Conservation (phyloP, 2,329 filamentous ascomycete genomes). For the Phialocephala subalpina region DNA sequence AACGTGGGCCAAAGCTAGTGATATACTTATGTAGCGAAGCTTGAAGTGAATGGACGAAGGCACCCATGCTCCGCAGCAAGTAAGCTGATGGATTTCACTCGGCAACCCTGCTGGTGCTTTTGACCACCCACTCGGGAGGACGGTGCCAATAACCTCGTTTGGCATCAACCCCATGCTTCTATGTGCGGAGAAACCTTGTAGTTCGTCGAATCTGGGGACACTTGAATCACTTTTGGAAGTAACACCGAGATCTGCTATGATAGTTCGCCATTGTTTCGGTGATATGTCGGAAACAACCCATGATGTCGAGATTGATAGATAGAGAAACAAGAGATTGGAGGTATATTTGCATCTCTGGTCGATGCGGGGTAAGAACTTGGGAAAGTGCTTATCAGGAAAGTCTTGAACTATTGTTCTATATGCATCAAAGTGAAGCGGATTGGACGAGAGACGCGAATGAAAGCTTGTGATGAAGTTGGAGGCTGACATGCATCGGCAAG, state of each 20-base stretch:
- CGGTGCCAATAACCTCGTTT: not conserved
- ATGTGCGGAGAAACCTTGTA: slow-evolving; percentile 12
- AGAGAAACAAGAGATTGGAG: not conserved
- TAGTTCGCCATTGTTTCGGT: slow-evolving; percentile 1
- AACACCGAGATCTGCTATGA: not conserved
- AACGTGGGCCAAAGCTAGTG: not conserved
- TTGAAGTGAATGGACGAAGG: not conserved
- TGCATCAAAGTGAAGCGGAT: not conserved
- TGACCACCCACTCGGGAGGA: not conserved
- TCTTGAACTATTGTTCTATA: not conserved
- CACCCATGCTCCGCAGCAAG: not conserved
- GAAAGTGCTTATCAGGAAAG: slow-evolving; percentile 1
- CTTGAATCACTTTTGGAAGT: slow-evolving; percentile 9
- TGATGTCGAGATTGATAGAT: not conserved
- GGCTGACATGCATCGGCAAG: slow-evolving; percentile 4
- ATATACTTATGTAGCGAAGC: not conserved
- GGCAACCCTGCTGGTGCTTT: not conserved
- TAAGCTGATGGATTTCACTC: slow-evolving; percentile 4
- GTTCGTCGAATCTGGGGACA: slow-evolving; percentile 6
- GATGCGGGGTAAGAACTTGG: not conserved
- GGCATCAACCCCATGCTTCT: not conserved
- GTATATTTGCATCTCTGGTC: not conserved
- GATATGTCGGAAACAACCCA: not conserved
- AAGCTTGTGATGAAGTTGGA: not conserved
- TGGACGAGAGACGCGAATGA: not conserved